phyloP scores from a whole-genome alignment of 495 filamentous ascomycete species.

The Thermothielavioides terrestris region DNA sequence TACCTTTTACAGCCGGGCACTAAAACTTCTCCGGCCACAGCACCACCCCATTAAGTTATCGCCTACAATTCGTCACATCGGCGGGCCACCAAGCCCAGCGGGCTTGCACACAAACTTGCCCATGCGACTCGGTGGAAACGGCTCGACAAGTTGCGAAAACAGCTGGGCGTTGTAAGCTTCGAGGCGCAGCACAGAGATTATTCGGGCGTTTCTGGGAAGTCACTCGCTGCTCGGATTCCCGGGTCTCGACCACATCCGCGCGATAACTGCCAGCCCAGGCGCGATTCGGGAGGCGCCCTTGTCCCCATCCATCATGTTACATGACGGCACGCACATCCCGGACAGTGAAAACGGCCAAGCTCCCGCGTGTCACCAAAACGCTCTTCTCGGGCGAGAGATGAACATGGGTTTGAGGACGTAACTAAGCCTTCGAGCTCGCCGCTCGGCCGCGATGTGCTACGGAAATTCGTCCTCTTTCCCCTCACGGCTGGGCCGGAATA shows the following conservation, averaged over 20 bases:
- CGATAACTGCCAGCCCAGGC: too few relatives aligned
- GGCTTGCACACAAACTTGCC: too few relatives aligned
- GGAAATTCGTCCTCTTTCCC: too few relatives aligned
- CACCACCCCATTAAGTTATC: too few relatives aligned
- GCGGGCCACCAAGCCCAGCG: conserved; percentile 16
- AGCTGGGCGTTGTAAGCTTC: too few relatives aligned
- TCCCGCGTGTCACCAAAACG: conserved; percentile 21
- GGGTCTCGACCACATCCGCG: background rate
- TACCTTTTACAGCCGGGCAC: conserved; percentile 31
- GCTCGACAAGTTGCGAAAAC: too few relatives aligned
- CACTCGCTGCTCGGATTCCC: background rate
- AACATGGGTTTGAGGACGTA: too few relatives aligned
- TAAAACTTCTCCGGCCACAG: conserved; percentile 29
- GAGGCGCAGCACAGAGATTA: background rate
- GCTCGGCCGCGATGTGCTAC: too few relatives aligned
- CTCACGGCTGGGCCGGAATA: too few relatives aligned
- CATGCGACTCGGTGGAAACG: too few relatives aligned
- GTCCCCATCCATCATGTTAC: conserved; percentile 4
- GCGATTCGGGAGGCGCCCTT: background rate
- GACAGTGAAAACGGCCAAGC: conserved; percentile 18
- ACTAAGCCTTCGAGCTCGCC: too few relatives aligned
- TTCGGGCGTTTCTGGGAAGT: background rate
- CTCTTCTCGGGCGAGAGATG: background rate
- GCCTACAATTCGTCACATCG: too few relatives aligned
- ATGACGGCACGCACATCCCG: conserved; percentile 1